These are phyloP conservation scores for Strombidium stylifer DNA, from an alignment of 73 alveolate species.

Conservation along the genomic window DNA sequence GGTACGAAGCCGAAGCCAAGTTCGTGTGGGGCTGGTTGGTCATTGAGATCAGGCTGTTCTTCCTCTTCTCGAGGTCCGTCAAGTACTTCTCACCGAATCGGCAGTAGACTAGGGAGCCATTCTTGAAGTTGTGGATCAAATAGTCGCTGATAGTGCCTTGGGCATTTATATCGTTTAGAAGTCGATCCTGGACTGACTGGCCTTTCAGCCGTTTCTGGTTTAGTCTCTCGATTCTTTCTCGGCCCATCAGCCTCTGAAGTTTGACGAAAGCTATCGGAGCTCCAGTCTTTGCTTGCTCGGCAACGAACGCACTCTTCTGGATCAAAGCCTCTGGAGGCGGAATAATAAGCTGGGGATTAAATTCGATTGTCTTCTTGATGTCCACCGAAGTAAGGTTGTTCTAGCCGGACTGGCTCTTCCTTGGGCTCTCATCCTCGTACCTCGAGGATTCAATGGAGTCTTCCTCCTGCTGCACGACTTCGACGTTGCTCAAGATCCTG, in stretches of 20 bases:
- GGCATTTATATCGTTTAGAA: neutral
- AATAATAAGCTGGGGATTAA: too few species aligned
- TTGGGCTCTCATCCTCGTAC: too few species aligned
- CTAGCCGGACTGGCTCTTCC: too few species aligned
- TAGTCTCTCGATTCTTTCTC: conserved; percentile 1
- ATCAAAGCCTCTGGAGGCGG: conserved; percentile 43
- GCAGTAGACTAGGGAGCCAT: conserved; percentile 23
- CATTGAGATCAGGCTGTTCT: neutral
- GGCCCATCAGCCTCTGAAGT: neutral
- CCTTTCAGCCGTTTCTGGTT: neutral
- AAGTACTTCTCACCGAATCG: conserved; percentile 30
- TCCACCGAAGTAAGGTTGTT: too few species aligned
- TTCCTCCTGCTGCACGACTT: too few species aligned
- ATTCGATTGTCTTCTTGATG: too few species aligned
- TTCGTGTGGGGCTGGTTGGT: conserved; percentile 8
- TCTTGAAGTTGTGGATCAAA: conserved; percentile 8
- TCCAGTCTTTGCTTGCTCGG: conserved; percentile 36
- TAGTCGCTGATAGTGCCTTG: conserved; percentile 1
- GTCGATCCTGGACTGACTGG: neutral
- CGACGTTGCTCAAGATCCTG: too few species aligned
- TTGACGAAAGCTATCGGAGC: conserved; percentile 42
- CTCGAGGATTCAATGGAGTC: too few species aligned
- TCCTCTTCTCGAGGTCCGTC: conserved; percentile 13
- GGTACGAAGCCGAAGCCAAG: too few species aligned
- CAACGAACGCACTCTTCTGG: conserved; percentile 16